Conservation (phyloP, 2,329 filamentous ascomycete species). For the Zymoseptoria crescenta region DNA sequence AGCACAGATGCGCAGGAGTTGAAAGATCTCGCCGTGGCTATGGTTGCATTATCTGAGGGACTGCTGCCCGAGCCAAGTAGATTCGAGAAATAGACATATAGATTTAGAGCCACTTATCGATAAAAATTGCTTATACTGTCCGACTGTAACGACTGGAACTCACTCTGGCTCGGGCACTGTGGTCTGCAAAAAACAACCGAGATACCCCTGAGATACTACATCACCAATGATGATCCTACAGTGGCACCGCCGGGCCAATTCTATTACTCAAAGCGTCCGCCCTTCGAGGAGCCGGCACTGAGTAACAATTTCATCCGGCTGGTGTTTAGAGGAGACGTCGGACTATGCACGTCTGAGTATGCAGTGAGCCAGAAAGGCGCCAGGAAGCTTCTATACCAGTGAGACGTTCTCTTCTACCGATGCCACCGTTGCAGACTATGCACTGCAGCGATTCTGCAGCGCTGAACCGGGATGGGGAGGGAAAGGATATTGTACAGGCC, state of each 20-base stretch:
- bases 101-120: too few species aligned
- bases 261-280: neutral
- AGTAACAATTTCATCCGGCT: neutral
- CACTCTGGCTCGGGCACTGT: constrained; percentile 4
- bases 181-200: neutral
- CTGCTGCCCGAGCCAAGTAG: neutral
- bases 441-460: too few species aligned
- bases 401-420: too few species aligned
- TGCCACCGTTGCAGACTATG: too few species aligned
- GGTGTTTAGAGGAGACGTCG: neutral
- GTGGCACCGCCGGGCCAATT: neutral
- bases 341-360: neutral
- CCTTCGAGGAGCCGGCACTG: neutral
- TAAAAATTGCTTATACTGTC: too few species aligned
- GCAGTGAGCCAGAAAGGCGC: neutral
- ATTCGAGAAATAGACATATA: constrained; percentile 3
- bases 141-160: neutral
- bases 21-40: neutral
- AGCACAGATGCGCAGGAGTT: neutral
- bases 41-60: constrained; percentile 1
- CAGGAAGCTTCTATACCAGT: too few species aligned
- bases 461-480: too few species aligned
- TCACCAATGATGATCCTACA: constrained; percentile 1
- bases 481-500: too few species aligned
- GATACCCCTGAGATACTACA: neutral